These are phyloP conservation scores for Pyrrhoderma lamaoense DNA, from an alignment of 1,284 basidiomycete genomes.

Conservation along the genomic window DNA sequence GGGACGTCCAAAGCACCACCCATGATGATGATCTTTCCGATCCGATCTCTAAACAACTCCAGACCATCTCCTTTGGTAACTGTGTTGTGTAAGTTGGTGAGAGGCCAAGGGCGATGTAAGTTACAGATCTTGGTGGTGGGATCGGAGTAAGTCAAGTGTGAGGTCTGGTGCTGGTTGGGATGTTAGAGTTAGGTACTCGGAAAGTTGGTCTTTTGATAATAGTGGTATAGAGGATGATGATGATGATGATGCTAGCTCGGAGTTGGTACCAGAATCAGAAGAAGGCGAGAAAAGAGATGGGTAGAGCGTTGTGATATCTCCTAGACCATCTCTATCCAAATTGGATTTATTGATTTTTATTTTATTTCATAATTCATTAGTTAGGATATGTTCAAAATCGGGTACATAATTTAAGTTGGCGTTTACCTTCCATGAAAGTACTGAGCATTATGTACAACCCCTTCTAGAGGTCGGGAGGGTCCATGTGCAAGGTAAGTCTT, in stretches of 20 bases:
- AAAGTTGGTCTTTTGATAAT: neutral
- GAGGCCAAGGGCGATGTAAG: conserved; percentile 85
- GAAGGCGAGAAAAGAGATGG: neutral
- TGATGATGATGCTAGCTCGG: conserved; percentile 78
- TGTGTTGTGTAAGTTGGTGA: conserved; percentile 80
- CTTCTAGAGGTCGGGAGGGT: conserved; percentile 66
- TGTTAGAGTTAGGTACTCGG: conserved; percentile 18
- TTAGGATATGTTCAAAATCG: too few species aligned
- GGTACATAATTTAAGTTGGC: too few species aligned
- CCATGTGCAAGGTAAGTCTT: conserved; percentile 63
- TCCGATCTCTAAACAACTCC: conserved; percentile 44
- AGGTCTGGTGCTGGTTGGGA: conserved; percentile 52
- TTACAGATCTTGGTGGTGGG: conserved; percentile 59
- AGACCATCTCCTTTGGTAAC: conserved; percentile 19
- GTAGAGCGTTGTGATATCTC: neutral
- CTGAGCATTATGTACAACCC: conserved; percentile 71
- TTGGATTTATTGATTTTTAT: too few species aligned
- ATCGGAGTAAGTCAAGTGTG: conserved; percentile 58
- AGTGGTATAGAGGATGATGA: conserved; percentile 59
- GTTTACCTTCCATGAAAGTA: conserved; percentile 77
- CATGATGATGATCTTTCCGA: conserved; percentile 82
- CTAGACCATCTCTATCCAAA: conserved; percentile 4
- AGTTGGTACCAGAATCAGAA: neutral
- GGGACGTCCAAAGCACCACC: conserved; percentile 95
- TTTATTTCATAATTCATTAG: too few species aligned